These are phyloP conservation scores for Cladorrhinum sp. DNA, from an alignment of 2,329 filamentous ascomycete species.

Conservation along the genomic window DNA sequence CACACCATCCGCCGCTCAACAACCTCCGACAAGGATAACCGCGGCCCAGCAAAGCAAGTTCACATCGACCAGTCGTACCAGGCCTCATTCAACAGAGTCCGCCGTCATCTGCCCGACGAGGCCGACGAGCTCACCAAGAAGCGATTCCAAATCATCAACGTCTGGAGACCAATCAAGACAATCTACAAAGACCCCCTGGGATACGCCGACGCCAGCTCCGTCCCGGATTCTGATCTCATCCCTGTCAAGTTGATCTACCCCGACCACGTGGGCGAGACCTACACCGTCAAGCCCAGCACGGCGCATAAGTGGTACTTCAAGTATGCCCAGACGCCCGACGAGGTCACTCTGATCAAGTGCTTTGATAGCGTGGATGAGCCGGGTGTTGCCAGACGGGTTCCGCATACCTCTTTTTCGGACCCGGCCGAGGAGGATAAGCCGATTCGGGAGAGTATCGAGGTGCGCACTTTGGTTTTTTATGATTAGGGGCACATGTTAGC, in stretches of 20 bases:
- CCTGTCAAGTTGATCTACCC: constrained; percentile 39
- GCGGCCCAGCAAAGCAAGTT: constrained; percentile 34
- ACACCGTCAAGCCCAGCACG: constrained; percentile 32
- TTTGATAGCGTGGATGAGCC: constrained; percentile 50
- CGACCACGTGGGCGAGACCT: constrained; percentile 40
- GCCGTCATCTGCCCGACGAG: constrained; percentile 40
- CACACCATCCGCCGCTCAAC: constrained; percentile 37
- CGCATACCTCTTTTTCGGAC: constrained; percentile 28
- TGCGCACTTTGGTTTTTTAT: constrained; percentile 30
- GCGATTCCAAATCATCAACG: constrained; percentile 43
- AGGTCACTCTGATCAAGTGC: constrained; percentile 60
- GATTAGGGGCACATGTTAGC: too few relatives aligned
- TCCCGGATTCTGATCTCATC: constrained; percentile 40
- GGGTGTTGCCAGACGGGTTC: constrained; percentile 39
- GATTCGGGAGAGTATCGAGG: constrained; percentile 43
- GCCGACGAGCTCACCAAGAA: constrained; percentile 28
- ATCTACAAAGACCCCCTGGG: constrained; percentile 43
- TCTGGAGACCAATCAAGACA: constrained; percentile 49
- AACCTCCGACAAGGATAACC: constrained; percentile 56
- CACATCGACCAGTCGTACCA: constrained; percentile 30
- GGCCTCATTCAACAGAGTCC: constrained; percentile 38
- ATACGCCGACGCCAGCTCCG: constrained; percentile 38
- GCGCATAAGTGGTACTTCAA: constrained; percentile 52
- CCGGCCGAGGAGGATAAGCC: constrained; percentile 42
- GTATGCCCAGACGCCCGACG: constrained; percentile 47